Evolutionary conservation across 2,329 filamentous ascomycete genomes (phyloP).

Genomic region (Pseudogymnoascus sp.): DNA sequence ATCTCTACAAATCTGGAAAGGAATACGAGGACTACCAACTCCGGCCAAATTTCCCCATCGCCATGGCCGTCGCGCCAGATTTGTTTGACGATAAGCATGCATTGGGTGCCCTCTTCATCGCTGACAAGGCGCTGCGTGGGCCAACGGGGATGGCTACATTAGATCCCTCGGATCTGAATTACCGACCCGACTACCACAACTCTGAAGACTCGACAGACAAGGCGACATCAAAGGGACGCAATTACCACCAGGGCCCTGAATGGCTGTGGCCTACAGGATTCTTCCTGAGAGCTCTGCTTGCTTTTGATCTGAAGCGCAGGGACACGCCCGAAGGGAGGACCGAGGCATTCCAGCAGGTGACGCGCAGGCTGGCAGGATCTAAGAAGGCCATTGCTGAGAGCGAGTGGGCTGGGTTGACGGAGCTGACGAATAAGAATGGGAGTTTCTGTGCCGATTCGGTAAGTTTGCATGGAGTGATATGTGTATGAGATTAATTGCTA

Average conservation of each 20-base stretch:
- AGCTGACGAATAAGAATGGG: slow-evolving; percentile 87
- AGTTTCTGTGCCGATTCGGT: slow-evolving; percentile 81
- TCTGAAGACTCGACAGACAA: slow-evolving; percentile 89
- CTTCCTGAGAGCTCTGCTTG: slow-evolving; percentile 83
- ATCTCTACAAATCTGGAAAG: slow-evolving; percentile 86
- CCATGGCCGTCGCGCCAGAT: slow-evolving; percentile 86
- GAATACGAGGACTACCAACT: slow-evolving; percentile 98
- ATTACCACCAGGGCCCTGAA: slow-evolving; percentile 97
- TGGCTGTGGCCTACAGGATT: slow-evolving; percentile 98
- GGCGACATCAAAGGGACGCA: slow-evolving; percentile 83
- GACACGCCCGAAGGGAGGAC: slow-evolving; percentile 58
- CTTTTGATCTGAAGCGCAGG: slow-evolving; percentile 75
- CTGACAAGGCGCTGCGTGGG: slow-evolving; percentile 71
- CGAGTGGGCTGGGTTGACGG: slow-evolving; percentile 82
- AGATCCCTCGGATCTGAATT: slow-evolving; percentile 86
- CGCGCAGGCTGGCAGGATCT: slow-evolving; percentile 70
- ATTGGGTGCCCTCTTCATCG: slow-evolving; percentile 67
- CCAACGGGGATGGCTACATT: slow-evolving; percentile 94
- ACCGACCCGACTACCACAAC: slow-evolving; percentile 91
- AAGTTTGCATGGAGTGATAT: slow-evolving; percentile 33
- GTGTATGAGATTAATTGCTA: slow-evolving; percentile 21
- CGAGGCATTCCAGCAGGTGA: slow-evolving; percentile 93
- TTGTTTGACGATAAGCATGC: slow-evolving; percentile 77
- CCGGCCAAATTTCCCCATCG: slow-evolving; percentile 86
- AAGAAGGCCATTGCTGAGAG: slow-evolving; percentile 74